phyloP scores from a whole-genome alignment of 768 basidiomycete genomes.

The Podaxis sp. region DNA sequence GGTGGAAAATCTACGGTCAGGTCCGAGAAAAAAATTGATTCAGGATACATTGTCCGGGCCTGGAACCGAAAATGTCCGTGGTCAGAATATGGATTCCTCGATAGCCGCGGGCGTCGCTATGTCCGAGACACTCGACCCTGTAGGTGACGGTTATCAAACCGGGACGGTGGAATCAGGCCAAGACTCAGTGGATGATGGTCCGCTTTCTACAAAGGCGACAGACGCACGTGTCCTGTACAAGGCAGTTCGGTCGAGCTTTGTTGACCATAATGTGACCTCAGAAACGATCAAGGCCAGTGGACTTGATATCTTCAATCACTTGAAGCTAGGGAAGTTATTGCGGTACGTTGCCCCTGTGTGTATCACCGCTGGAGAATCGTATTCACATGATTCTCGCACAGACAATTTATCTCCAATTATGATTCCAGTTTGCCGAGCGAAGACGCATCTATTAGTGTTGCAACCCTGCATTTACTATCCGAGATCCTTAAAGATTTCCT shows the following conservation, averaged over 20 bases:
- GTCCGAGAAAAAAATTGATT: conserved; percentile 1
- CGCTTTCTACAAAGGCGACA: neutral
- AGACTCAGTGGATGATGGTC: conserved; percentile 15
- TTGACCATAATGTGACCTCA: neutral
- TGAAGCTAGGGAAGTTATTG: neutral
- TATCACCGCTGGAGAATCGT: neutral
- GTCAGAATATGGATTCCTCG: neutral
- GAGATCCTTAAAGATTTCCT: conserved; percentile 49
- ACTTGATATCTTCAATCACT: conserved; percentile 8
- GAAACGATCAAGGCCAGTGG: neutral
- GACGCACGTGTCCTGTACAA: neutral
- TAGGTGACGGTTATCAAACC: neutral
- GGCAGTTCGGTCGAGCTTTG: neutral
- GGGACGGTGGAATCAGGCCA: neutral
- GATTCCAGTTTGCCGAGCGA: conserved; percentile 12
- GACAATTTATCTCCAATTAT: conserved; percentile 17
- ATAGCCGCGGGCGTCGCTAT: neutral
- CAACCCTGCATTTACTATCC: conserved; percentile 22
- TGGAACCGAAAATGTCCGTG: neutral
- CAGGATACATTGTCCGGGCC: neutral
- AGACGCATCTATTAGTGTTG: conserved; percentile 13
- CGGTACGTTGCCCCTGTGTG: neutral
- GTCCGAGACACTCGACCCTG: neutral
- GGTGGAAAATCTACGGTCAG: conserved; percentile 7
- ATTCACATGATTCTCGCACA: conserved; percentile 4